Percentiles rank a stretch among this genome's conserved stretches.
Evolutionary conservation across 495 filamentous ascomycete genomes (phyloP).

Genomic region (Tirmania nivea): DNA sequence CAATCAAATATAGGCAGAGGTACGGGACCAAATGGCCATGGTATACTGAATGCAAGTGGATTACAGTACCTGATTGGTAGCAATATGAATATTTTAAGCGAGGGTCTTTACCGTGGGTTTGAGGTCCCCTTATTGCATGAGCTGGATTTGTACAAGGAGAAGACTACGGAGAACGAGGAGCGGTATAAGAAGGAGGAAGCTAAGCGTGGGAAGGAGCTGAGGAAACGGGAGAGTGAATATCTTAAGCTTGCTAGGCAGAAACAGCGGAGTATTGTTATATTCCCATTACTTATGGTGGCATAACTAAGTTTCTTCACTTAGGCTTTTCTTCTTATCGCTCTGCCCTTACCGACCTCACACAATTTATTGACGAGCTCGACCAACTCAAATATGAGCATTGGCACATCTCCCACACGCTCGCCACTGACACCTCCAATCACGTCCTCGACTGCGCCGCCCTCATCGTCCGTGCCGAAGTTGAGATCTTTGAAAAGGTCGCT

Average conservation of each 20-base stretch:
- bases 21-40: slow-evolving; percentile 34
- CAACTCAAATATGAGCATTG: slow-evolving; percentile 35
- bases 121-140: slow-evolving; percentile 44
- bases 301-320: slow-evolving; percentile 2
- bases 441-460: slow-evolving; percentile 40
- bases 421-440: slow-evolving; percentile 33
- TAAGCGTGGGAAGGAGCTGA: slow-evolving; percentile 31
- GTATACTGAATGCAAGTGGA: slow-evolving; percentile 34
- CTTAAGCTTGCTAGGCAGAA: slow-evolving; percentile 33
- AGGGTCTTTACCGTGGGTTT: slow-evolving; percentile 41
- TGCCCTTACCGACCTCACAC: slow-evolving; percentile 34
- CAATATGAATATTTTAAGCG: slow-evolving; percentile 40
- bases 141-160: slow-evolving; percentile 35
- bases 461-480: slow-evolving; percentile 39
- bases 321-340: slow-evolving; percentile 17
- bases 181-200: slow-evolving; percentile 31
- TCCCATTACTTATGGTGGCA: neutral
- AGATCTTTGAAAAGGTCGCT: slow-evolving; percentile 42
- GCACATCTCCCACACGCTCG: slow-evolving; percentile 30
- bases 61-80: slow-evolving; percentile 42
- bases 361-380: slow-evolving; percentile 39
- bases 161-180: slow-evolving; percentile 37
- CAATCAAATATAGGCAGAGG: slow-evolving; percentile 22
- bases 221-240: slow-evolving; percentile 37
- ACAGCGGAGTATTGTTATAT: slow-evolving; percentile 22